Evolutionary conservation across 805 yeast species (phyloP).

Genomic region (Yueomyces sp.): DNA sequence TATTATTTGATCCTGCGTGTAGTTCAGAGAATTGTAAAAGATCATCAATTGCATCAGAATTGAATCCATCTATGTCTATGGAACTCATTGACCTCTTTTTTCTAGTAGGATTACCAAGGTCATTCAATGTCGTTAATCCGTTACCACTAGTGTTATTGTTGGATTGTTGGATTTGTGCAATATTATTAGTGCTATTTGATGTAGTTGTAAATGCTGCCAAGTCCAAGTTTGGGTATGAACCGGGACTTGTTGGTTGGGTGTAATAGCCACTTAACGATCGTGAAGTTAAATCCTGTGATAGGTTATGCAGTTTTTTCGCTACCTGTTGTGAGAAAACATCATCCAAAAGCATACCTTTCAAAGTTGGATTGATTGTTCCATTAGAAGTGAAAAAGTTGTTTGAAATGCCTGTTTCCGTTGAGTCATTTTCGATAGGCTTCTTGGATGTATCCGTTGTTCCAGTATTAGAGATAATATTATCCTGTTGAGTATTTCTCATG

Average conservation of each 20-base stretch:
- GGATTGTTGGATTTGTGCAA: neutral
- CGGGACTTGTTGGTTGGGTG: slow-evolving; percentile 23
- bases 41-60: slow-evolving; percentile 20
- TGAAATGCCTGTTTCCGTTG: neutral
- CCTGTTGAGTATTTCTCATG: too few relatives aligned
- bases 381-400: neutral
- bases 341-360: slow-evolving; percentile 10
- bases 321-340: slow-evolving; percentile 18
- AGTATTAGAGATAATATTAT: neutral
- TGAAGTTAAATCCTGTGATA: slow-evolving; percentile 14
- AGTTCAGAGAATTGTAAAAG: slow-evolving; percentile 17
- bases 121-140: neutral
- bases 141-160: neutral
- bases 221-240: slow-evolving; percentile 1
- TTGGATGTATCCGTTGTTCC: neutral
- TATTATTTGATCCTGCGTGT: neutral
- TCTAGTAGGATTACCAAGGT: slow-evolving; percentile 5
- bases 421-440: neutral
- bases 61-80: slow-evolving; percentile 14
- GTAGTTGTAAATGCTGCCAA: neutral
- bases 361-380: slow-evolving; percentile 6
- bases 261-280: slow-evolving; percentile 19
- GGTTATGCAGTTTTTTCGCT: slow-evolving; percentile 15
- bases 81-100: slow-evolving; percentile 18
- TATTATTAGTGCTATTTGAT: slow-evolving; percentile 1